These are phyloP conservation scores for Aureobasidium leucospermi DNA, from an alignment of 2,329 filamentous ascomycete species.

Conservation along the genomic window DNA sequence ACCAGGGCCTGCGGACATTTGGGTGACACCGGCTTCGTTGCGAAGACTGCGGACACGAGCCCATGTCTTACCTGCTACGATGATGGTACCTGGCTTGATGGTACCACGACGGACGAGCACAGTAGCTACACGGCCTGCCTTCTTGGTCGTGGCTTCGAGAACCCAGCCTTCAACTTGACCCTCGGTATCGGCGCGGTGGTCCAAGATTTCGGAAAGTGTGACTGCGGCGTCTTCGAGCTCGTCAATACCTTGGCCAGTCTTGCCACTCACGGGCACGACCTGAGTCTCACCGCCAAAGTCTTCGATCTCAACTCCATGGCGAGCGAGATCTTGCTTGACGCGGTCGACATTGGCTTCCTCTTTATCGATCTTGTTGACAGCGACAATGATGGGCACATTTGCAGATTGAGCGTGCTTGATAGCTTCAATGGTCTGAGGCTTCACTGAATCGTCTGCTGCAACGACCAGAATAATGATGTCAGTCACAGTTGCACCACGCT, in stretches of 20 bases:
- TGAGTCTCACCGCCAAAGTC: conserved; percentile 94
- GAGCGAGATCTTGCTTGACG: conserved; percentile 80
- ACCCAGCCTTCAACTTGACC: conserved; percentile 88
- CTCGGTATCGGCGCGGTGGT: conserved; percentile 72
- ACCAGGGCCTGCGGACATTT: conserved; percentile 72
- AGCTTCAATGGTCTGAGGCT: conserved; percentile 92
- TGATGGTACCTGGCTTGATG: conserved; percentile 67
- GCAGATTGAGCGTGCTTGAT: conserved; percentile 85
- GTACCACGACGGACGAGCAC: conserved; percentile 85
- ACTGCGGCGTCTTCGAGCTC: conserved; percentile 87
- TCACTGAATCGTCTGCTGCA: conserved; percentile 93
- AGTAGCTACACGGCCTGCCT: conserved; percentile 76
- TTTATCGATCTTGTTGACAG: conserved; percentile 96
- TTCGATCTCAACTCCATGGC: conserved; percentile 82
- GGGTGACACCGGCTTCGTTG: conserved; percentile 71
- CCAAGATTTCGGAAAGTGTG: conserved; percentile 79
- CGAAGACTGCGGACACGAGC: conserved; percentile 74
- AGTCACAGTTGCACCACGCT: conserved; percentile 89
- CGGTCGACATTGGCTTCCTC: conserved; percentile 69
- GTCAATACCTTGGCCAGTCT: conserved; percentile 85
- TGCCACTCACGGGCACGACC: conserved; percentile 83
- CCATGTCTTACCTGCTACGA: conserved; percentile 86
- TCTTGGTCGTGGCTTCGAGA: conserved; percentile 83
- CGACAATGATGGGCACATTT: conserved; percentile 91
- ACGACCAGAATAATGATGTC: conserved; percentile 96